Evolutionary conservation across 352 stramenopile species (phyloP).

Genomic region (Elongisporangium senticosum): DNA sequence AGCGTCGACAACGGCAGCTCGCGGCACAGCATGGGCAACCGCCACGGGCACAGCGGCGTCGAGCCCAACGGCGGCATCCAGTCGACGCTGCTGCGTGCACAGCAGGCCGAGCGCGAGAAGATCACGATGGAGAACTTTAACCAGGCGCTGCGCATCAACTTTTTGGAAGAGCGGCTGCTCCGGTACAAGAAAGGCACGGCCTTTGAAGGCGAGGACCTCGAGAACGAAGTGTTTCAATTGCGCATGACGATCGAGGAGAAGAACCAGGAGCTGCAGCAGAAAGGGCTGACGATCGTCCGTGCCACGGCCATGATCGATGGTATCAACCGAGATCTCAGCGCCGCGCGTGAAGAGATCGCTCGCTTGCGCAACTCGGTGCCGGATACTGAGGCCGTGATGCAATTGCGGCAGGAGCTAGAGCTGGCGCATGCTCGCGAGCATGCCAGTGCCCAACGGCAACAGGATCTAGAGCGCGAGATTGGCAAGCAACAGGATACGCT

Average conservation of each 20-base stretch:
- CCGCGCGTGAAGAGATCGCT: conserved; percentile 19
- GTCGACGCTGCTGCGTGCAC: conserved; percentile 36
- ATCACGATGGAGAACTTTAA: conserved; percentile 76
- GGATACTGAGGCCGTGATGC: conserved; percentile 12
- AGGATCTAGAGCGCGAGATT: conserved; percentile 37
- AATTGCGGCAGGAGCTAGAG: conserved; percentile 10
- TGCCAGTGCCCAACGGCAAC: conserved; percentile 14
- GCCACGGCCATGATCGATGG: conserved; percentile 54
- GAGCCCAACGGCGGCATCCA: background rate
- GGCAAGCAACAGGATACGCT: conserved; percentile 22
- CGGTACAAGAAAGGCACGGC: conserved; percentile 55
- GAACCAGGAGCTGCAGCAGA: conserved; percentile 54
- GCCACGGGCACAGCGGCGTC: background rate
- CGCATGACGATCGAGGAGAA: conserved; percentile 55
- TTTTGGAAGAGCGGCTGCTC: conserved; percentile 61
- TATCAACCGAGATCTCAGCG: conserved; percentile 36
- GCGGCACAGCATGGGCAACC: background rate
- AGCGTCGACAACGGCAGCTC: background rate
- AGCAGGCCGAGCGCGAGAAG: conserved; percentile 49
- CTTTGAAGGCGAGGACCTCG: conserved; percentile 52
- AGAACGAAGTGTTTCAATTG: conserved; percentile 55
- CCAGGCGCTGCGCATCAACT: conserved; percentile 57
- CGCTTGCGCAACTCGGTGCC: conserved; percentile 7
- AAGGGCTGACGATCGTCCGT: conserved; percentile 49
- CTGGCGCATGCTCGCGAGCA: conserved; percentile 20